These are phyloP conservation scores for Apophysomyces sp. DNA, from an alignment of 371 early-diverging fungal genomes.

Conservation along the genomic window DNA sequence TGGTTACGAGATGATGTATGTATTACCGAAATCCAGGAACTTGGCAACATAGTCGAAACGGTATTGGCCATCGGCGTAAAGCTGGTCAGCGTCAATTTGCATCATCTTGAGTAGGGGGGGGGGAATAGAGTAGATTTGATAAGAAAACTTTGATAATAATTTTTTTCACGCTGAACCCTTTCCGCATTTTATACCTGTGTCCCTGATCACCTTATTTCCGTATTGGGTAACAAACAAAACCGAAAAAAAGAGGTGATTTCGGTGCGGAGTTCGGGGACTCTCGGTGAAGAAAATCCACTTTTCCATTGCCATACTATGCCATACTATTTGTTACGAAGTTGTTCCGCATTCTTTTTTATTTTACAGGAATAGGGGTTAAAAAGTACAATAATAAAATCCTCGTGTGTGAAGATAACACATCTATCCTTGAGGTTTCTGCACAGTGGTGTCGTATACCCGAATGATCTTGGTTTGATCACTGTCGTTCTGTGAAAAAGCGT, in stretches of 20 bases:
- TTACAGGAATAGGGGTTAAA: background rate
- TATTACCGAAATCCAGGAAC: constrained; percentile 67
- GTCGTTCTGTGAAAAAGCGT: constrained; percentile 97
- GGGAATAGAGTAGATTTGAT: background rate
- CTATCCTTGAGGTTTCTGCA: constrained; percentile 84
- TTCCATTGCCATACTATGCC: background rate
- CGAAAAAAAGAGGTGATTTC: background rate
- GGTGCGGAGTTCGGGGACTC: background rate
- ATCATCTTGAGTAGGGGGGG: constrained; percentile 24
- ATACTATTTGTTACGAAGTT: too few species aligned
- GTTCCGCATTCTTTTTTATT: background rate
- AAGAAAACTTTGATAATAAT: background rate
- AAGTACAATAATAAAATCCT: background rate
- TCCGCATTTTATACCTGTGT: background rate
- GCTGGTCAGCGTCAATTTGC: constrained; percentile 59
- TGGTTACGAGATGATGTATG: background rate
- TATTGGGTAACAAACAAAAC: background rate
- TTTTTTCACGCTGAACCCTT: background rate
- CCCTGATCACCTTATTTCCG: background rate
- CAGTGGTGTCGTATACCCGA: constrained; percentile 95
- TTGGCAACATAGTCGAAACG: constrained; percentile 70
- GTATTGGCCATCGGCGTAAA: constrained; percentile 72
- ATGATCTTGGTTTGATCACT: constrained; percentile 93
- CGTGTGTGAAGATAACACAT: background rate
- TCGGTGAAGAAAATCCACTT: background rate